These are phyloP conservation scores for Meredithiella fracta DNA, from an alignment of 2,329 filamentous ascomycete genomes.

Conservation along the genomic window DNA sequence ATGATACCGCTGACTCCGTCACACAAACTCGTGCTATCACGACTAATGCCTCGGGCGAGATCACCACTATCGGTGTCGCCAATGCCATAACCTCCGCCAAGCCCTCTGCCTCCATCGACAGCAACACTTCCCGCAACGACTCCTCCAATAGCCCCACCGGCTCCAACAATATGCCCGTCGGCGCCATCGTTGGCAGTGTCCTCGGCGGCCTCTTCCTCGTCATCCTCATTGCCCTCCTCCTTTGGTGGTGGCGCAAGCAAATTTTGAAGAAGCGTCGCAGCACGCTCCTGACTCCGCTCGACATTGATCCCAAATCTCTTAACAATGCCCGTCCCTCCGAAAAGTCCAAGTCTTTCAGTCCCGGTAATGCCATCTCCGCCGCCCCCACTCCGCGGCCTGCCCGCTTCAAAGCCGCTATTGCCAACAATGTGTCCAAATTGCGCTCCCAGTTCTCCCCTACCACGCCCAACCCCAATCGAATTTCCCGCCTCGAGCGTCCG, in stretches of 20 bases:
- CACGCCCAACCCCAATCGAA: constrained; percentile 29
- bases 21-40: neutral
- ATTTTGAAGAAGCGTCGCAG: constrained; percentile 27
- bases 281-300: constrained; percentile 33
- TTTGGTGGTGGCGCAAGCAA: constrained; percentile 35
- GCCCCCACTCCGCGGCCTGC: constrained; percentile 31
- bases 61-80: neutral
- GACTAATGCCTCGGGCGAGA: neutral
- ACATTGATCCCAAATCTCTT: constrained; percentile 18
- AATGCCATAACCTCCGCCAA: neutral
- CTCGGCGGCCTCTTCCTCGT: constrained; percentile 32
- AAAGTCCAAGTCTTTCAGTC: neutral
- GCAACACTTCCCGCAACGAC: neutral
- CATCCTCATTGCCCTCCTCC: constrained; percentile 29
- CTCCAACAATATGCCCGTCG: constrained; percentile 20
- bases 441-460: constrained; percentile 6
- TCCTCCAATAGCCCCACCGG: neutral
- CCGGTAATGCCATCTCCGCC: constrained; percentile 23
- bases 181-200: constrained; percentile 34
- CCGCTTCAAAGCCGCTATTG: constrained; percentile 26
- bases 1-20: neutral
- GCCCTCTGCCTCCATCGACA: neutral
- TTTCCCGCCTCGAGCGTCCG: constrained; percentile 23
- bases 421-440: constrained; percentile 17
- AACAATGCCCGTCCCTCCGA: neutral